phyloP scores from a whole-genome alignment of 2,329 filamentous ascomycete genomes.

The Ceratocystis cubensis region DNA sequence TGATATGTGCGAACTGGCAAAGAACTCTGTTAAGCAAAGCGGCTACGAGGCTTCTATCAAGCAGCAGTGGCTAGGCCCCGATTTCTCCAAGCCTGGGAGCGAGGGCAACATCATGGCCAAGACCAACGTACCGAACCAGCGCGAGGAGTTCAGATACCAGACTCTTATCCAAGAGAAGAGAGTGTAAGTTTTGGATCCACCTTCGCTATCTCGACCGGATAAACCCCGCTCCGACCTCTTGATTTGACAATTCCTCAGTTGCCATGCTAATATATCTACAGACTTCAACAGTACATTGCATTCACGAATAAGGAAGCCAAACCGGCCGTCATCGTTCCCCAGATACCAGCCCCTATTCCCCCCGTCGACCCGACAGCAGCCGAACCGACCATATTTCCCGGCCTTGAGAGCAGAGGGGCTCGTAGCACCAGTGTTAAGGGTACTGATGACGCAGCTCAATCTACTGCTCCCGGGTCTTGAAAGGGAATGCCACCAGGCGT shows the following conservation, averaged over 20 bases:
- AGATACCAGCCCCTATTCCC: neutral
- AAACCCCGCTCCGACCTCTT: neutral
- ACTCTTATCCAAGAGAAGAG: conserved; percentile 72
- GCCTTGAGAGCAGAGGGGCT: conserved; percentile 45
- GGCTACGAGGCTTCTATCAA: conserved; percentile 86
- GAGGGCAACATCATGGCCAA: conserved; percentile 86
- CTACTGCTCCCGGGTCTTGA: neutral
- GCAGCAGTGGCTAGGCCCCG: conserved; percentile 74
- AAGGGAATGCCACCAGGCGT: neutral
- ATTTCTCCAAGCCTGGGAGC: conserved; percentile 66
- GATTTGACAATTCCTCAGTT: neutral
- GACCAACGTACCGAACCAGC: conserved; percentile 88
- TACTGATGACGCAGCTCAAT: neutral
- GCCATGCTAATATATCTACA: neutral
- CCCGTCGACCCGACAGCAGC: conserved; percentile 1
- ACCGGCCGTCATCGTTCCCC: neutral
- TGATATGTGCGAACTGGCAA: conserved; percentile 96
- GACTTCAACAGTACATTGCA: conserved; percentile 21
- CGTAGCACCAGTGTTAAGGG: conserved; percentile 32
- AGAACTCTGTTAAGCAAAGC: conserved; percentile 89
- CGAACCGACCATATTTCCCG: conserved; percentile 61
- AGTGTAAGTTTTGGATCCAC: conserved; percentile 48
- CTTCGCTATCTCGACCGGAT: neutral
- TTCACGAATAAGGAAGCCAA: conserved; percentile 16
- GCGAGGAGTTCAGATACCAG: conserved; percentile 79